A percentile compares a stretch with the other conserved stretches of the same genome.
phyloP scores from a whole-genome alignment of 2,329 filamentous ascomycete species.

The Periconia sp. region DNA sequence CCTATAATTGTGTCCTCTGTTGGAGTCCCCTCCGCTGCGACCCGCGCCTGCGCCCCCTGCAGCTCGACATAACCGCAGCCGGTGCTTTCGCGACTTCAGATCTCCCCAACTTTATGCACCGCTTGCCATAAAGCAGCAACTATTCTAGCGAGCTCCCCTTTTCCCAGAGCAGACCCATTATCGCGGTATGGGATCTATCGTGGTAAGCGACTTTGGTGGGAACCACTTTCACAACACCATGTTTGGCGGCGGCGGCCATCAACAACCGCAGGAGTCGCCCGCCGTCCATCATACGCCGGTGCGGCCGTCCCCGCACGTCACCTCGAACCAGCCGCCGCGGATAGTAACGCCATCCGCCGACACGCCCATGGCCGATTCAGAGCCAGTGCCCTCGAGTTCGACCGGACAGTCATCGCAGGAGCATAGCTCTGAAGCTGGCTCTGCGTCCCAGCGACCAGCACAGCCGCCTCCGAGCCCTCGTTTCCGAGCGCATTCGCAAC shows the following conservation, averaged over 20 bases:
- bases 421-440: constrained; percentile 22
- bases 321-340: constrained; percentile 30
- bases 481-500: constrained; percentile 43
- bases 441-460: constrained; percentile 23
- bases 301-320: constrained; percentile 38
- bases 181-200: constrained; percentile 65
- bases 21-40: constrained; percentile 7
- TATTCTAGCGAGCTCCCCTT: constrained; percentile 3
- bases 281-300: constrained; percentile 41
- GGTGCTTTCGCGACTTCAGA: constrained; percentile 8
- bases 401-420: constrained; percentile 35
- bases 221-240: constrained; percentile 78
- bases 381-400: constrained; percentile 36
- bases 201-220: constrained; percentile 73
- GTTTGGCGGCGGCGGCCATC: constrained; percentile 57
- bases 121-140: constrained; percentile 9
- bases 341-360: constrained; percentile 34
- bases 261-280: constrained; percentile 45
- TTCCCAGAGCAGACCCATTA: constrained; percentile 19
- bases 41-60: constrained; percentile 18
- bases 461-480: constrained; percentile 42
- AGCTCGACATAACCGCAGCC: constrained; percentile 21
- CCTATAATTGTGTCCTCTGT: background rate
- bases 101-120: constrained; percentile 8
- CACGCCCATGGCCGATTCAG: constrained; percentile 48